Evolutionary conservation across 163 green algal genomes (phyloP), one percentile per base, ranked within the genome.

Genomic region (Scenedesmus sp.): DNA sequence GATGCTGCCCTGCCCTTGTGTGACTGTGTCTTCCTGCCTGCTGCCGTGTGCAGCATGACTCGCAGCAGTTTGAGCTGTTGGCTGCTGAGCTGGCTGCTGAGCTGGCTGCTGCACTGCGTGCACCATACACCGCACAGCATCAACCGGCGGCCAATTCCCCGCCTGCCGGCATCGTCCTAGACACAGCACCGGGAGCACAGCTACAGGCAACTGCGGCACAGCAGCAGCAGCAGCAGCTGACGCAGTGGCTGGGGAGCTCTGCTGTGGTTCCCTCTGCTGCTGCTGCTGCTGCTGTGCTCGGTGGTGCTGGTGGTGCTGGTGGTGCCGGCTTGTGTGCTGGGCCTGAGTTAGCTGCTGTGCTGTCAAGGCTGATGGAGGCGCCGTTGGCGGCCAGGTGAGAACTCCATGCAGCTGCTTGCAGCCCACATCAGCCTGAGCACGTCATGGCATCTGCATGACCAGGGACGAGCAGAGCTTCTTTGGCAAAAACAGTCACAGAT

Each of bases 351-450:
- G 37, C 56, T 35, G 83, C 24, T 53, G 59, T 87, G 53, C 24
- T 87, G 35, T 53, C 53, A 18, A 12, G 59, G 78, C 87, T 91
- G 33, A 81, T 82, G 87, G 40, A 30, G 20, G 73, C 78, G 30
- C 87, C 73, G 12, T n/a, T 91, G 46, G 87, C 78, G 24, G 43
- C 78, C 43, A 91, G 87, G 87, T 91, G 26, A 30, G 78, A 26
- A 16, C 13, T 51, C 5, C 9, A 43, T 53, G 37, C 18, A 30
- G 33, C 30, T 42, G 13, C 49, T 9, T 24, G 80, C 12, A 61
- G 30, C 49, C 49, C 15, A 44, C 6, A 59, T 49, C 6, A 83
- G 61, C 61, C 9, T 83, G 33, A 30, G 13, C 13, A 59, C 16
- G 16, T 6, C n/a, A 49, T n/a, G n/a, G n/a, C n/a, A n/a, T n/a